Conservation (phyloP, 1,284 basidiomycete species). For the Gomphus bonarii region DNA sequence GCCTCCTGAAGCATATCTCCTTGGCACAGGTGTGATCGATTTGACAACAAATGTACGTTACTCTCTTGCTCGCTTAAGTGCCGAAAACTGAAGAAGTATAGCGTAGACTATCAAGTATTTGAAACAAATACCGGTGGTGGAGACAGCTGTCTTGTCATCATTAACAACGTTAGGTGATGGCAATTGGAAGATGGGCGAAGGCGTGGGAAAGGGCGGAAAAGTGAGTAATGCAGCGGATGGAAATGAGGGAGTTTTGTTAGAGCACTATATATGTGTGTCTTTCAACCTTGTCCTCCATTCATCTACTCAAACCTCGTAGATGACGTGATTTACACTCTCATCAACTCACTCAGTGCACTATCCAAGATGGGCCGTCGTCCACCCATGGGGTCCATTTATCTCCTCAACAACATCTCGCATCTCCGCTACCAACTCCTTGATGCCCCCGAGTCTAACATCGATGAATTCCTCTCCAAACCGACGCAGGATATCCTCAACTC, state of each 20-base stretch:
- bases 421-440: conserved; percentile 48
- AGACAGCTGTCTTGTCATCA: conserved; percentile 51
- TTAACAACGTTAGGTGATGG: conserved; percentile 66
- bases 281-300: not conserved
- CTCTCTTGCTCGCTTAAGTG: not conserved
- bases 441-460: conserved; percentile 29
- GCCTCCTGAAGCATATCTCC: conserved; percentile 32
- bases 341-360: conserved; percentile 48
- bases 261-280: conserved; percentile 62
- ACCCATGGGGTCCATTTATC: conserved; percentile 60
- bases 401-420: conserved; percentile 69
- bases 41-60: conserved; percentile 46
- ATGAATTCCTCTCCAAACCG: conserved; percentile 45
- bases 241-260: conserved; percentile 37
- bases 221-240: conserved; percentile 38
- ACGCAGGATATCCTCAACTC: conserved; percentile 53
- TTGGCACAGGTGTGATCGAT: conserved; percentile 52
- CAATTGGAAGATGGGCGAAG: conserved; percentile 83
- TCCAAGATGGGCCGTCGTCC: conserved; percentile 55
- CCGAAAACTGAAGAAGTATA: not conserved
- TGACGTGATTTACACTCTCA: conserved; percentile 54
- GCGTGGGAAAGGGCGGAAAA: conserved; percentile 26
- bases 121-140: conserved; percentile 55
- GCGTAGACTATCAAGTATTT: conserved; percentile 56
- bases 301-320: conserved; percentile 28